A percentile compares a stretch with the other conserved stretches of the same genome.
Evolutionary conservation across 441 rosid species (phyloP).

Genomic region (Pelargonium cotyledonis): DNA sequence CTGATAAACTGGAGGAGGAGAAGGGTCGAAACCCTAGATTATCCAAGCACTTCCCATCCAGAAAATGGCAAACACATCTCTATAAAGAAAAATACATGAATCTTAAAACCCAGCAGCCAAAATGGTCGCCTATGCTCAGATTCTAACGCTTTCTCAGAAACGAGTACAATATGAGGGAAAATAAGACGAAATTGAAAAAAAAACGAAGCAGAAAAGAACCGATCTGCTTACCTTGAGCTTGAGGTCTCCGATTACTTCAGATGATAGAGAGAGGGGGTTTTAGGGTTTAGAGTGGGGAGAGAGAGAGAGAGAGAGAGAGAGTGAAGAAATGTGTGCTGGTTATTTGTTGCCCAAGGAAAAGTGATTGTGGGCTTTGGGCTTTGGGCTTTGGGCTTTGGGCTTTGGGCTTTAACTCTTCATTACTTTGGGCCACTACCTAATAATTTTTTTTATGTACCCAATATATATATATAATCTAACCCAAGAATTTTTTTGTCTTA

Average conservation of each 20-base stretch:
- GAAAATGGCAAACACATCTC: not conserved
- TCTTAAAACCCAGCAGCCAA: not conserved
- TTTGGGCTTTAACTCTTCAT: too few species aligned
- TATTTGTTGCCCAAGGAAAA: too few species aligned
- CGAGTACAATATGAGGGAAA: not conserved
- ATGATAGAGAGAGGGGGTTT: not conserved
- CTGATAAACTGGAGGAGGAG: not conserved
- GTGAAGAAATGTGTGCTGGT: too few species aligned
- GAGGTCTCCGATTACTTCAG: not conserved
- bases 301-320: not conserved
- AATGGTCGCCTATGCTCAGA: not conserved
- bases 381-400: too few species aligned
- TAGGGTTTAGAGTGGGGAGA: not conserved
- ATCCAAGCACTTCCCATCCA: too few species aligned
- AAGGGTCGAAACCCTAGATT: too few species aligned
- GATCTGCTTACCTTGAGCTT: not conserved
- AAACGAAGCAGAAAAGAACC: not conserved
- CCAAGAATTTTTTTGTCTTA: too few species aligned
- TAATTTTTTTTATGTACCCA: too few species aligned
- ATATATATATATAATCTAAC: too few species aligned
- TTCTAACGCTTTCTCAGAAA: not conserved
- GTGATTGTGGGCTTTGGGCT: too few species aligned
- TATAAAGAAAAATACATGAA: not conserved
- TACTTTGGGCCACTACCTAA: too few species aligned
- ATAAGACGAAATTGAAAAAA: not conserved